Evolutionary conservation across 148 eudicot genomes (phyloP), one percentile per base, ranked within the genome.

Genomic region (Pharnaceum exiguum): DNA sequence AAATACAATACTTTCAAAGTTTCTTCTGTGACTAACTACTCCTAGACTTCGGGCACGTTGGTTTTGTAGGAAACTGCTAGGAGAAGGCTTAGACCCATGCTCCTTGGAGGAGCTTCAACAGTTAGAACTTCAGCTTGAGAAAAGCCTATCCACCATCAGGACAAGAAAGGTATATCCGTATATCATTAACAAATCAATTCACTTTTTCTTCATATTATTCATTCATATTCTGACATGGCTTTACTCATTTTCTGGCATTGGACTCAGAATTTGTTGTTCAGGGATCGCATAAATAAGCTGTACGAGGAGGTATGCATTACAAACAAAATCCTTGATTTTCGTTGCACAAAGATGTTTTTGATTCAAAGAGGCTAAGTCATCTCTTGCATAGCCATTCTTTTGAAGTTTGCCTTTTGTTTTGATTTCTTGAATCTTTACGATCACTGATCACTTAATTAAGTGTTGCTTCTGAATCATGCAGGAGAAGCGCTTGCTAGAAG

Each of bases 281-380:
- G 7, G 25, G 88, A 84, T 71, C 66, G 74, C 69, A 75, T 87
- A 44, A 71, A 67, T 51, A 63, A 71, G 71, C 75, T 87, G 55
- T 74, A 74, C 67, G 67, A 67, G 60, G 72, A 84, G 90, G 96
- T 87, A 79, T n/a, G n/a, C n/a, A n/a, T n/a, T n/a, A n/a, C n/a
- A 32, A 55, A n/a, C 15, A 4, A 2, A 16, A 7, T 10, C 2
- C 24, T 5, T n/a, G 10, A 45, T 45, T n/a, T n/a, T n/a, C n/a
- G n/a, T n/a, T n/a, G n/a, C n/a, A n/a, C n/a, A n/a, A n/a, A n/a
- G n/a, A n/a, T n/a, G n/a, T n/a, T n/a, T n/a, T n/a, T n/a, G n/a
- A n/a, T n/a, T n/a, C n/a, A n/a, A n/a, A n/a, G n/a, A n/a, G n/a
- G n/a, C n/a, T n/a, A n/a, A n/a, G n/a, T n/a, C n/a, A n/a, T n/a